phyloP scores from a whole-genome alignment of 805 yeast species.

The Saccharomycopsis fodiens region DNA sequence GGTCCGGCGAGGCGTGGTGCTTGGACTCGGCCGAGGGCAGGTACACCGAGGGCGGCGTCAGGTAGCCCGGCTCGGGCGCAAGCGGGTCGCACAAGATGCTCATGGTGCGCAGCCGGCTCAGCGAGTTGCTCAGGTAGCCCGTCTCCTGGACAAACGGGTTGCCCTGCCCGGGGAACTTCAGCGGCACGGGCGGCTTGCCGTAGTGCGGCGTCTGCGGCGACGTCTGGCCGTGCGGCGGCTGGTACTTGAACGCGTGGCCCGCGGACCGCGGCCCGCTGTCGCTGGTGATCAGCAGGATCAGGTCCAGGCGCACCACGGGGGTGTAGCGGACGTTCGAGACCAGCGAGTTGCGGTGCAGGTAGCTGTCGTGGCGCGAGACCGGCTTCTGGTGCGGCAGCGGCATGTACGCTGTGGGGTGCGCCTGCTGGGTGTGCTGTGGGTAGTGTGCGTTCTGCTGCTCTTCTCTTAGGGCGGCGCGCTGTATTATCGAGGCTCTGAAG shows the following conservation, averaged over 20 bases:
- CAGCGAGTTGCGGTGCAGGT: background rate
- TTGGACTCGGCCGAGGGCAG: constrained; percentile 9
- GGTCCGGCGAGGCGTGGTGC: constrained; percentile 6
- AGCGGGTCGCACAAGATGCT: constrained; percentile 19
- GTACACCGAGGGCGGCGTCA: constrained; percentile 1
- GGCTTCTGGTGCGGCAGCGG: background rate
- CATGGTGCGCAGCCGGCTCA: constrained; percentile 10
- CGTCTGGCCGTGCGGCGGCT: background rate
- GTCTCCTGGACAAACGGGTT: constrained; percentile 11
- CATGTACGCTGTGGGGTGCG: background rate
- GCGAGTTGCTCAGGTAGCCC: constrained; percentile 1
- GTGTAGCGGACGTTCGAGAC: background rate
- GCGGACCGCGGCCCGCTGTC: background rate
- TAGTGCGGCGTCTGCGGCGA: background rate
- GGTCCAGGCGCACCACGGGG: background rate
- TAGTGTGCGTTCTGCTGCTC: too few species aligned
- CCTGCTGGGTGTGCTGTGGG: background rate
- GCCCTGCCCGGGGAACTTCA: constrained; percentile 7
- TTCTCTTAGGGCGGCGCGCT: constrained; percentile 2
- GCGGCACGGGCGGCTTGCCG: background rate
- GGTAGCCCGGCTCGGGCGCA: constrained; percentile 15
- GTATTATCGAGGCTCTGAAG: constrained; percentile 5
- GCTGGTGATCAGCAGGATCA: background rate
- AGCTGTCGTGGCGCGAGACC: background rate
- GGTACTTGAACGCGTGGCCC: background rate